Conservation (phyloP, 176 grass and related monocot species). For the Zoysia pacifica region DNA sequence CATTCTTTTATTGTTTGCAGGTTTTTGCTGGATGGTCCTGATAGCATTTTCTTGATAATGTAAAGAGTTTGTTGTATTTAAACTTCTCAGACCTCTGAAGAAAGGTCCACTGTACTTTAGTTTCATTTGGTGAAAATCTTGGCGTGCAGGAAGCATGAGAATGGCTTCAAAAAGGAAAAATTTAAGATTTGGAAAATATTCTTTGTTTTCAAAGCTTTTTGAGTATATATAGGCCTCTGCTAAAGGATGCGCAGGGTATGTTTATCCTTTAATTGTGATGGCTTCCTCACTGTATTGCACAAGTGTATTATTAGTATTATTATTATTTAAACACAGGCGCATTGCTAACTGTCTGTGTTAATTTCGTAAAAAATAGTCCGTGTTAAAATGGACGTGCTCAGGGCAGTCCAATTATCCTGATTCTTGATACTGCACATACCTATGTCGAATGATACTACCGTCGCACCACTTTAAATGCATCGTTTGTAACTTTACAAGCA, state of each 20-base stretch:
- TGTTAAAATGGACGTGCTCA: background rate
- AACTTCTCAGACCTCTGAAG: slow-evolving; percentile 20
- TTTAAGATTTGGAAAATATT: slow-evolving; percentile 26
- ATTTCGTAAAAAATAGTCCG: too few species aligned
- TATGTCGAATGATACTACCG: too few species aligned
- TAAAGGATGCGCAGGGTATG: background rate
- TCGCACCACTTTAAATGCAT: background rate
- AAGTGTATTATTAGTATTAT: background rate
- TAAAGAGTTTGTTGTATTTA: slow-evolving; percentile 52
- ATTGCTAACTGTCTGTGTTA: too few species aligned
- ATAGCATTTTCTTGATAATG: background rate
- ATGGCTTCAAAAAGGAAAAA: slow-evolving; percentile 29
- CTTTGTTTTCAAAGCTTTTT: slow-evolving; percentile 22
- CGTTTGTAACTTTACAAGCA: background rate
- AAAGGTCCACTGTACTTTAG: slow-evolving; percentile 43
- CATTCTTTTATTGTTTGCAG: slow-evolving; percentile 12
- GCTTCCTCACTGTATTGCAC: background rate
- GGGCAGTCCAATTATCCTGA: background rate
- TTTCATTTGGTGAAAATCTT: slow-evolving; percentile 36
- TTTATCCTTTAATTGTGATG: background rate
- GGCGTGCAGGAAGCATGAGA: slow-evolving; percentile 17
- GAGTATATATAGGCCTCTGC: slow-evolving; percentile 21
- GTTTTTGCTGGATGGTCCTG: slow-evolving; percentile 39
- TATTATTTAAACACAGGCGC: background rate
- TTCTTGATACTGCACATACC: background rate